Evolutionary conservation across 2,329 filamentous ascomycete genomes (phyloP).

Genomic region (Sporothrix luriei): DNA sequence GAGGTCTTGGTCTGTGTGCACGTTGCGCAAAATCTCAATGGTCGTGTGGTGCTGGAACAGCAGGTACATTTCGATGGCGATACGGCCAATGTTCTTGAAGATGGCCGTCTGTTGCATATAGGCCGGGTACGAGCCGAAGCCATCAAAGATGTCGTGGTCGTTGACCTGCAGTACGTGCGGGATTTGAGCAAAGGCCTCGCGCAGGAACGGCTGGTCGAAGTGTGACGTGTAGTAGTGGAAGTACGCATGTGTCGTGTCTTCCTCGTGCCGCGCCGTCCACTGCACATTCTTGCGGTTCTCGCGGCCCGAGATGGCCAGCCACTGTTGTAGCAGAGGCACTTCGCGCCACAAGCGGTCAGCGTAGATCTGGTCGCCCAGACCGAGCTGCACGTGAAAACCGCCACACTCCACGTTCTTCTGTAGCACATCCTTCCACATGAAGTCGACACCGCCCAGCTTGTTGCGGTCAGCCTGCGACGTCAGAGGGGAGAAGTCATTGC

Average conservation of each 20-base stretch:
- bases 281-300: conserved; percentile 86
- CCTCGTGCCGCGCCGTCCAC: conserved; percentile 93
- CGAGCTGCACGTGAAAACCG: conserved; percentile 92
- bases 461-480: conserved; percentile 84
- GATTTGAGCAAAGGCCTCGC: conserved; percentile 96
- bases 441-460: conserved; percentile 82
- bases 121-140: conserved; percentile 94
- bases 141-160: conserved; percentile 99
- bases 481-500: conserved; percentile 90
- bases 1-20: conserved; percentile 83
- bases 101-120: conserved; percentile 98
- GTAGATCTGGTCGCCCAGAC: conserved; percentile 91
- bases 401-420: conserved; percentile 97
- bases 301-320: conserved; percentile 89
- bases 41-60: conserved; percentile 98
- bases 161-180: conserved; percentile 91
- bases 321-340: conserved; percentile 88
- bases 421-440: conserved; percentile 99
- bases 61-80: conserved; percentile 96
- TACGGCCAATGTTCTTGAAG: conserved; percentile 96
- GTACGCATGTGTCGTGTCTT: conserved; percentile 93
- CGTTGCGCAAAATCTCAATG: conserved; percentile 85
- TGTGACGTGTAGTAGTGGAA: conserved; percentile 99
- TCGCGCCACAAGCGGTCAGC: conserved; percentile 96
- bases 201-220: conserved; percentile 92